Base-by-base conservation (phyloP, 306 rosid species). In the Prunus persica region DNA sequence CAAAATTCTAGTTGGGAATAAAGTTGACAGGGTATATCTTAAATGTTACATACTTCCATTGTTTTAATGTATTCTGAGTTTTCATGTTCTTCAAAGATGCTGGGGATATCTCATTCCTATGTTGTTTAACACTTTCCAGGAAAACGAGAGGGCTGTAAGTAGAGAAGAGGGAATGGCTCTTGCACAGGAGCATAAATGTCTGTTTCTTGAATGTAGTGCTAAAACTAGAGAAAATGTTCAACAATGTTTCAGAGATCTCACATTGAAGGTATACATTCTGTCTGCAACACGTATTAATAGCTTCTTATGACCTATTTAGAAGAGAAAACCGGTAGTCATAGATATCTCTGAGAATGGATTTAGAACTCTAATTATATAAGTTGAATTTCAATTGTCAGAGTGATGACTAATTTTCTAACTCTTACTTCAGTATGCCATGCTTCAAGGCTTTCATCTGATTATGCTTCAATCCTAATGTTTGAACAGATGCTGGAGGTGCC, bases 1-100 rank as follows among this genome's bases (percentile, higher is more conserved):
- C 81, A 92, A 88, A 79, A 83, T 95, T 82, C 82, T 95, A 68
- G 90, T 95, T 4, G 99, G 99, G 69, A 95, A 95, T 81, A 95
- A 95, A 79, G 96, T 90, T 65, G 99, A 95, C 79, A 89, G 84
- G 89, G 99, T 95, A 84, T 61, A 73, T 46, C 77, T 34, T 25
- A 3, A 11, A 4, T 3, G 12, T 72, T 32, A 9, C 13, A 12
- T n/a, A 18, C 30, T 74, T 63, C 32, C 7, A 52, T 52, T 38
- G 19, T 27, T 16, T 19, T 52, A 27, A 16, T 28, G 19, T 13
- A 5, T 22, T n/a, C 19, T 8, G 49, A 45, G 56, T 6, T 38
- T n/a, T 52, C 8, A 64, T 41, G 50, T 64, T 32, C 72, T 34
- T 38, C 11, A 32, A 13, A 32, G 32, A 18, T 10, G 58, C 30